phyloP scores from a whole-genome alignment of 768 basidiomycete genomes.

The Mycena epipterygia region DNA sequence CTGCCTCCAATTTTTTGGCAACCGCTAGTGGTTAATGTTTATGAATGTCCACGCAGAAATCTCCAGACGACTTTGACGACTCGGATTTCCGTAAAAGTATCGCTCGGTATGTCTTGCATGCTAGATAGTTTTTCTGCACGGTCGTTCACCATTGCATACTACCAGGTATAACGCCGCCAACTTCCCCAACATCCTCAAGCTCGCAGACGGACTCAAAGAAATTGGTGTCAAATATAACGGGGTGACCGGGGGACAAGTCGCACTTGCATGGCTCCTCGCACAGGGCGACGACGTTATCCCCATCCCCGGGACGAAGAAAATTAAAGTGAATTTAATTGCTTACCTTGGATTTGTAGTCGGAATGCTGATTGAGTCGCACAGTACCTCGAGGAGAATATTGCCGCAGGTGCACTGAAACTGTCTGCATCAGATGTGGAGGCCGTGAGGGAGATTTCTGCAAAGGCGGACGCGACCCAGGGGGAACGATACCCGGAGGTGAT shows the following conservation, averaged over 20 bases:
- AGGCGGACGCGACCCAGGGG: conserved; percentile 3
- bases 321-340: conserved; percentile 41
- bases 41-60: conserved; percentile 52
- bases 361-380: neutral
- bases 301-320: too few relatives aligned
- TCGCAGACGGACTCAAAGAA: conserved; percentile 54
- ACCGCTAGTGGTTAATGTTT: too few relatives aligned
- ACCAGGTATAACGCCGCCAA: conserved; percentile 53
- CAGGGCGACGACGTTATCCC: conserved; percentile 62
- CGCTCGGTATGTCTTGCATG: neutral
- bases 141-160: conserved; percentile 38
- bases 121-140: conserved; percentile 41
- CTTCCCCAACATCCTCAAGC: conserved; percentile 60
- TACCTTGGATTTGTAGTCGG: neutral
- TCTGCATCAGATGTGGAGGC: conserved; percentile 5
- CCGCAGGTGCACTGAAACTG: neutral
- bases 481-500: neutral
- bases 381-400: conserved; percentile 2
- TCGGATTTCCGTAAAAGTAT: neutral
- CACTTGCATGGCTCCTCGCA: conserved; percentile 65
- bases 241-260: conserved; percentile 58
- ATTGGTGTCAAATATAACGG: conserved; percentile 53
- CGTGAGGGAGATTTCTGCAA: conserved; percentile 1
- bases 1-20: too few relatives aligned
- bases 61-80: too few relatives aligned